phyloP scores from a whole-genome alignment of 1,284 basidiomycete species.

The Ceratobasidium sp. region DNA sequence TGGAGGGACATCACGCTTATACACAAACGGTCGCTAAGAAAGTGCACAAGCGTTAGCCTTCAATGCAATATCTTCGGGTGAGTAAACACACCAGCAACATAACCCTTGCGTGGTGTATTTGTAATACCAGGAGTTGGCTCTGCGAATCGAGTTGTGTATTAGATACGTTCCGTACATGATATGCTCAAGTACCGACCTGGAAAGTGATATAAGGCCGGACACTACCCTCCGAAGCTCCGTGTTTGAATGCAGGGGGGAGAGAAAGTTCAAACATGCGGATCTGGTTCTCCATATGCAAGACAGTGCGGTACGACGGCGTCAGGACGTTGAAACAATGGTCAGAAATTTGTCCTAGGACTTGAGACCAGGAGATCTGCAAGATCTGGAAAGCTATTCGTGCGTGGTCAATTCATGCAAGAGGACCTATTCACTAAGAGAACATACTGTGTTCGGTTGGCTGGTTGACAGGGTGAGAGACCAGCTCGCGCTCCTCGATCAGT shows the following conservation, averaged over 20 bases:
- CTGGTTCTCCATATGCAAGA: constrained; percentile 29
- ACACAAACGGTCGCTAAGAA: constrained; percentile 21
- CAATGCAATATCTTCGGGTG: neutral
- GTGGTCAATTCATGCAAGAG: neutral
- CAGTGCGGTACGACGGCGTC: constrained; percentile 16
- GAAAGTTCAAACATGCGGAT: constrained; percentile 19
- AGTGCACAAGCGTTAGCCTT: neutral
- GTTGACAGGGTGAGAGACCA: constrained; percentile 21
- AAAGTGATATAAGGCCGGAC: constrained; percentile 25
- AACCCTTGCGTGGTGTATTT: constrained; percentile 24
- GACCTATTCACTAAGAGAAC: neutral
- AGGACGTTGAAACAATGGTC: constrained; percentile 22
- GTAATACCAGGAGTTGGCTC: constrained; percentile 14
- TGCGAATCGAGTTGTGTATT: neutral
- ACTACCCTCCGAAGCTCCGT: constrained; percentile 12
- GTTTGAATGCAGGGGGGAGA: constrained; percentile 6
- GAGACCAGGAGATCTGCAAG: constrained; percentile 27
- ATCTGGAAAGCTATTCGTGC: constrained; percentile 12
- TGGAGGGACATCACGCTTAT: constrained; percentile 22
- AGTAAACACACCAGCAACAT: constrained; percentile 8
- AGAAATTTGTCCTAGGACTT: constrained; percentile 25
- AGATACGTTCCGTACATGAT: neutral
- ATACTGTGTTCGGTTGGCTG: constrained; percentile 33
- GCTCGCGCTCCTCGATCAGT: constrained; percentile 33
- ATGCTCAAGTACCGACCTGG: constrained; percentile 1